A percentile compares a stretch with the other conserved stretches of the same genome.
Conservation (phyloP, 2,329 filamentous ascomycete genomes). For the Paraconiothyrium sp. region DNA sequence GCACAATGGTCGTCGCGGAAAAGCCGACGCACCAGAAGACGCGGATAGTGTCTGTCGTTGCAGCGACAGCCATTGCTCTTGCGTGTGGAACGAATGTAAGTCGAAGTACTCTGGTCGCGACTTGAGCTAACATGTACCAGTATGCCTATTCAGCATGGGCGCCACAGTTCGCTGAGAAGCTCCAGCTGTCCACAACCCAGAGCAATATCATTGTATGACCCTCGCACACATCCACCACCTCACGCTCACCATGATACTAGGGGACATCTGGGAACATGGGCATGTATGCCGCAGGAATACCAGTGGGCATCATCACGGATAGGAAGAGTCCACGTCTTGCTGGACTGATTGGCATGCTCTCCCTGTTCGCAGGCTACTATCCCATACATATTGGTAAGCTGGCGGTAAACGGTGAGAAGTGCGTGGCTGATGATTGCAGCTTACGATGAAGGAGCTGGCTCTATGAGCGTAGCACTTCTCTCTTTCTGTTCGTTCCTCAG, state of each 20-base stretch:
- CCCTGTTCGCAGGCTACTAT: constrained; percentile 83
- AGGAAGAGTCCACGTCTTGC: constrained; percentile 80
- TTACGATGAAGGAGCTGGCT: constrained; percentile 73
- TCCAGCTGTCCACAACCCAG: constrained; percentile 90
- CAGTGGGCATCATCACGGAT: constrained; percentile 88
- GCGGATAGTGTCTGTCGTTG: constrained; percentile 82
- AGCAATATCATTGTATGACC: constrained; percentile 83
- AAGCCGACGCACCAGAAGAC: constrained; percentile 63
- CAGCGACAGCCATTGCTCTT: constrained; percentile 83
- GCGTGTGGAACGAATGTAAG: constrained; percentile 92
- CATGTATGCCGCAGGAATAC: constrained; percentile 92
- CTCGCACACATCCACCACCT: not conserved
- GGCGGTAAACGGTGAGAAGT: not conserved
- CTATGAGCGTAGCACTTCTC: constrained; percentile 65
- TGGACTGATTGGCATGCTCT: constrained; percentile 76
- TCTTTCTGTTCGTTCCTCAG: constrained; percentile 88
- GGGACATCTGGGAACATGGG: constrained; percentile 82
- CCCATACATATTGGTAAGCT: constrained; percentile 72
- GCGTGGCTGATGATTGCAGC: constrained; percentile 60
- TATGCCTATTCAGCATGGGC: constrained; percentile 99
- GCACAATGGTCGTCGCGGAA: constrained; percentile 36
- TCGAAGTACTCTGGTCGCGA: constrained; percentile 21
- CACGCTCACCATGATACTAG: constrained; percentile 33
- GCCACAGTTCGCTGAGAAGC: constrained; percentile 87
- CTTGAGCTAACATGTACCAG: constrained; percentile 59